phyloP scores from a whole-genome alignment of 2,329 filamentous ascomycete species.

The Fusarium cyanostomum region DNA sequence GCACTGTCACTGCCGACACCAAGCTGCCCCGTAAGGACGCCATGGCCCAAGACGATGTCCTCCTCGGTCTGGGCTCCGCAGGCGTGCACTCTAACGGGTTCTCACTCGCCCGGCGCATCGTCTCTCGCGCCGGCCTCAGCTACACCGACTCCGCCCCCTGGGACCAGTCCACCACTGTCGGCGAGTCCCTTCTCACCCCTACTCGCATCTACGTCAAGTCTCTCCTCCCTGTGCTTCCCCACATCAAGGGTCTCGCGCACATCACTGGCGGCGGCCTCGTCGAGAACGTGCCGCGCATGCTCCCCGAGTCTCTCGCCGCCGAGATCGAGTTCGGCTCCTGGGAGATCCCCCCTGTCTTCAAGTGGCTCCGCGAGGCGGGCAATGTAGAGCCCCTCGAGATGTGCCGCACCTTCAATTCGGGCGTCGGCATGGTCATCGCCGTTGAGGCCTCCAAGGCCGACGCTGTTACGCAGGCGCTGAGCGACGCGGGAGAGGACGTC shows the following conservation, averaged over 20 bases:
- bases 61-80: slow-evolving; percentile 85
- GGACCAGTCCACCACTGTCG: slow-evolving; percentile 70
- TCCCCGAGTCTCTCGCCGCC: slow-evolving; percentile 80
- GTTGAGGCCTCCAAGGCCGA: slow-evolving; percentile 73
- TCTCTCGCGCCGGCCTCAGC: slow-evolving; percentile 74
- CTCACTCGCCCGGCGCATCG: slow-evolving; percentile 91
- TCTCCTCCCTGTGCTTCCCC: slow-evolving; percentile 71
- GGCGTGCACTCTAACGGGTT: slow-evolving; percentile 98
- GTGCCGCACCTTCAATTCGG: slow-evolving; percentile 93
- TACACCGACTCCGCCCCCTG: slow-evolving; percentile 83
- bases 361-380: slow-evolving; percentile 81
- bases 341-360: slow-evolving; percentile 81
- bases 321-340: slow-evolving; percentile 82
- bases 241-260: slow-evolving; percentile 93
- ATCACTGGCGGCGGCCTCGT: slow-evolving; percentile 94
- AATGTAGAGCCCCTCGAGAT: slow-evolving; percentile 82
- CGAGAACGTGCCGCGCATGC: slow-evolving; percentile 95
- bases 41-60: slow-evolving; percentile 85
- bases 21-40: slow-evolving; percentile 78
- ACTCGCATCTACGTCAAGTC: slow-evolving; percentile 94
- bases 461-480: slow-evolving; percentile 67
- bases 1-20: slow-evolving; percentile 75
- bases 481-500: slow-evolving; percentile 73
- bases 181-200: slow-evolving; percentile 83
- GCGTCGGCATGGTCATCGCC: slow-evolving; percentile 92